Evolutionary conservation across 2,329 filamentous ascomycete genomes (phyloP), one percentile per base, ranked within the genome.

Genomic region (Verticillium nubilum): DNA sequence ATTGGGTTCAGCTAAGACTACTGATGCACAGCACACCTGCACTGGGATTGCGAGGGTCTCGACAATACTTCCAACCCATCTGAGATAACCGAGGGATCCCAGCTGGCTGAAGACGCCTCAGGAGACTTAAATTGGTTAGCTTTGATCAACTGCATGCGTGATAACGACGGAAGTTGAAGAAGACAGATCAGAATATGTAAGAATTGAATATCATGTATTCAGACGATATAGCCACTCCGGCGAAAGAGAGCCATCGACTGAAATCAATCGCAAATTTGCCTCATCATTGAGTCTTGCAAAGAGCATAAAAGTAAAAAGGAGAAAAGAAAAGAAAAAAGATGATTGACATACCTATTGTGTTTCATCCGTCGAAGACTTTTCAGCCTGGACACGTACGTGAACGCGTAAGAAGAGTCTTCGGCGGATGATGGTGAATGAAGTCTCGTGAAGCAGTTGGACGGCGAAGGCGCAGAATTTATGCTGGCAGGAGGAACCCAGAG

Each of bases 201-300:
- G 92, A 94, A 86, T 73, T 87, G 78, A 92, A 91, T 96, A 90
- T 97, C 92, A 96, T 80, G 75, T 85, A 73, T 79, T 83, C 79
- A 78, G 73, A 78, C 82, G 88, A 87, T 92, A 88, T 88, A 83
- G 88, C 89, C 81, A 83, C 90, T 86, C 92, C 86, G 92, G 93
- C 92, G 89, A 78, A 74, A 89, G 92, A 86, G 90, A 80, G 83
- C 91, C 92, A 93, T 86, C 86, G 80, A 76, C 76, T 76, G 79
- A 82, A 84, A 89, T 97, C 92, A 96, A 94, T 94, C 92, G 93
- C 92, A 97, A 97, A 97, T 97, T 97, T 91, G 74, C 90, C 81
- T 89, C 92, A 96, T 97, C 93, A 91, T 89, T 67, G 68, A 68
- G 73, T 64, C 42, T 50, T 50, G 42, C 61, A 60, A 47, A 58